Conservation (phyloP, 768 basidiomycete species). For the Naganishia vaughanmartiniae region DNA sequence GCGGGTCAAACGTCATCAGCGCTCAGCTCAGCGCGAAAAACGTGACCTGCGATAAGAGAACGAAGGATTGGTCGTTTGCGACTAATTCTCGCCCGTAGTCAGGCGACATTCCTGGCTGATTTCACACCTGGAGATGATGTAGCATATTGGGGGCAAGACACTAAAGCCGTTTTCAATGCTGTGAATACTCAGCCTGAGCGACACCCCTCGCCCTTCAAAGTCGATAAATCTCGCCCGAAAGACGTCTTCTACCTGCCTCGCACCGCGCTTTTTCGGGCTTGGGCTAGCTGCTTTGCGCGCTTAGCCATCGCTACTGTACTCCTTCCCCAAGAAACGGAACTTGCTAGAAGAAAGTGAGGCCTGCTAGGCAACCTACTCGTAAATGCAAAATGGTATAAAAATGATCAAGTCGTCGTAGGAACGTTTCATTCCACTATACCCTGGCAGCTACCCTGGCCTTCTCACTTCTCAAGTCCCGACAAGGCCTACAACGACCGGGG, state of each 20-base stretch:
- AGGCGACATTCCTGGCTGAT: background rate
- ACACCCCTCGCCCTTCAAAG: background rate
- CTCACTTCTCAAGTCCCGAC: too few relatives aligned
- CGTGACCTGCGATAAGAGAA: too few relatives aligned
- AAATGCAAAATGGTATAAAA: background rate
- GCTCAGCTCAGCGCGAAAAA: too few relatives aligned
- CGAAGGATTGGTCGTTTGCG: too few relatives aligned
- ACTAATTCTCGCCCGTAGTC: too few relatives aligned
- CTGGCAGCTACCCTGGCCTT: too few relatives aligned
- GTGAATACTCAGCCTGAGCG: background rate
- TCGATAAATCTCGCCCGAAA: background rate
- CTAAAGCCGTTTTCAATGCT: background rate
- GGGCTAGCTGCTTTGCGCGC: background rate
- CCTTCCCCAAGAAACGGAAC: slow-evolving; percentile 4
- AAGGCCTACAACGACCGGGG: background rate
- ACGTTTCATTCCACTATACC: slow-evolving; percentile 21
- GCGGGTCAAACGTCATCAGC: too few relatives aligned
- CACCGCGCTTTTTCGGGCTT: slow-evolving; percentile 2
- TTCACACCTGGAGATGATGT: background rate
- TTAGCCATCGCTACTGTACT: slow-evolving; percentile 6
- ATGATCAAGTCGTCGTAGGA: background rate
- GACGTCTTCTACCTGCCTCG: background rate
- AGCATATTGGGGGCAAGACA: background rate
- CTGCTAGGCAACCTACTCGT: background rate
- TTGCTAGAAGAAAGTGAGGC: slow-evolving; percentile 9